Conservation (phyloP, 2,329 filamentous ascomycete genomes). For the Botrytis sinoallii region DNA sequence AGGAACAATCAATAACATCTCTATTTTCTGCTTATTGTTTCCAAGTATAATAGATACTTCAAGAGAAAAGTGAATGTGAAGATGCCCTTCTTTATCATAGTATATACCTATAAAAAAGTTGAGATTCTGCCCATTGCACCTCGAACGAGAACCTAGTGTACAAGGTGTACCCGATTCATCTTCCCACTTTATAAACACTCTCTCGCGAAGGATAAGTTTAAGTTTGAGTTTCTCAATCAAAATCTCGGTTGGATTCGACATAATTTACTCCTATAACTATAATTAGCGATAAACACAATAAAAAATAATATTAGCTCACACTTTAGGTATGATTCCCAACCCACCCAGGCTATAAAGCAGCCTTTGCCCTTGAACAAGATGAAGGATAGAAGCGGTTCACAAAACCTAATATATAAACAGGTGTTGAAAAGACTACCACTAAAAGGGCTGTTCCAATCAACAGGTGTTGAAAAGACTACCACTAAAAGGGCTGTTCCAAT, state of each 20-base stretch:
- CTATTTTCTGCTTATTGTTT: neutral
- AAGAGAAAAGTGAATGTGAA: neutral
- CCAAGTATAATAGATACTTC: neutral
- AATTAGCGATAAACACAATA: slow-evolving; percentile 3
- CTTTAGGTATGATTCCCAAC: slow-evolving; percentile 6
- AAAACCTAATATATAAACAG: neutral
- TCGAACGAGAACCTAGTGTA: neutral
- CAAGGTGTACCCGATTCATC: neutral
- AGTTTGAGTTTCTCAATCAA: slow-evolving; percentile 2
- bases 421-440: neutral
- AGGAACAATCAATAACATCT: neutral
- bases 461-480: no score
- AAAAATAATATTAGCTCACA: neutral
- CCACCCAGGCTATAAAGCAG: slow-evolving; percentile 15
- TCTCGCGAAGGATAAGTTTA: neutral
- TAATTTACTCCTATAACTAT: neutral
- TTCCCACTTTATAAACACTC: slow-evolving; percentile 6
- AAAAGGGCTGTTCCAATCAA: no score
- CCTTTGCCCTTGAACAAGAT: slow-evolving; percentile 1
- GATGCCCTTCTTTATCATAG: neutral
- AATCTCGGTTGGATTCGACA: neutral
- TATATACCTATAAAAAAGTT: neutral
- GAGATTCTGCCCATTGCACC: neutral
- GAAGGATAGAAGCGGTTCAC: neutral
- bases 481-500: no score